A percentile compares a stretch with the other conserved stretches of the same genome.
phyloP scores from a whole-genome alignment of 2,329 filamentous ascomycete genomes.

The Arthrobotrys sphaeroides region DNA sequence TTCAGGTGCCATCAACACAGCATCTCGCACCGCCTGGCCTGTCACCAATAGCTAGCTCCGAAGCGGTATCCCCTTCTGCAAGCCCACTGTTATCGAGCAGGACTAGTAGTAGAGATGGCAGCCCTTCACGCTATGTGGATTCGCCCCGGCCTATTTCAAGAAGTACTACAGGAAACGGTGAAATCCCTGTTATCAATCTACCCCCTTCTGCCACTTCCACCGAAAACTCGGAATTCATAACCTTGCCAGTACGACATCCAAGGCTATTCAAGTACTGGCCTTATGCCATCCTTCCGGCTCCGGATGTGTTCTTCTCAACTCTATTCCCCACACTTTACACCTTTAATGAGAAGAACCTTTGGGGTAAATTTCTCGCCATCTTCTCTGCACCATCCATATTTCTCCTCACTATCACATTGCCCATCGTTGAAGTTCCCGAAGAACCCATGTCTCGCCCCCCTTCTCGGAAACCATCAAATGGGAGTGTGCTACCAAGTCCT shows the following conservation, averaged over 20 bases:
- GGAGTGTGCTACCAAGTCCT: constrained; percentile 61
- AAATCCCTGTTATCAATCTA: constrained; percentile 42
- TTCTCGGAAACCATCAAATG: constrained; percentile 49
- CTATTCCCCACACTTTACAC: constrained; percentile 86
- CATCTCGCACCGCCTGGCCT: constrained; percentile 38
- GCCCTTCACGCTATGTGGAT: constrained; percentile 22
- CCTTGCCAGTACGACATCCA: constrained; percentile 58
- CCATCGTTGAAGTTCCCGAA: constrained; percentile 79
- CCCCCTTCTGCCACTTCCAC: constrained; percentile 40
- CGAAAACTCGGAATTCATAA: constrained; percentile 38
- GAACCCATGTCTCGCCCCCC: constrained; percentile 4
- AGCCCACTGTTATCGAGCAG: constrained; percentile 33
- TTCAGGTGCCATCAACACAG: constrained; percentile 40
- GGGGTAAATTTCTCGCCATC: constrained; percentile 82
- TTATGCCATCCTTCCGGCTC: constrained; percentile 75
- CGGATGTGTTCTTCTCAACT: constrained; percentile 74
- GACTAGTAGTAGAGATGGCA: constrained; percentile 35
- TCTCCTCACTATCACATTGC: constrained; percentile 85
- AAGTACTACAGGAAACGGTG: constrained; percentile 21
- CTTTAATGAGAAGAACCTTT: constrained; percentile 83
- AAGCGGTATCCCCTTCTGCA: constrained; percentile 18
- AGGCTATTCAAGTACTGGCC: constrained; percentile 82
- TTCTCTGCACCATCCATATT: constrained; percentile 91
- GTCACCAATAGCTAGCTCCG: constrained; percentile 4
- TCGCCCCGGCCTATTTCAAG: constrained; percentile 42